These are phyloP conservation scores for Podaxis pistillaris DNA, from an alignment of 768 basidiomycete genomes.

Conservation along the genomic window DNA sequence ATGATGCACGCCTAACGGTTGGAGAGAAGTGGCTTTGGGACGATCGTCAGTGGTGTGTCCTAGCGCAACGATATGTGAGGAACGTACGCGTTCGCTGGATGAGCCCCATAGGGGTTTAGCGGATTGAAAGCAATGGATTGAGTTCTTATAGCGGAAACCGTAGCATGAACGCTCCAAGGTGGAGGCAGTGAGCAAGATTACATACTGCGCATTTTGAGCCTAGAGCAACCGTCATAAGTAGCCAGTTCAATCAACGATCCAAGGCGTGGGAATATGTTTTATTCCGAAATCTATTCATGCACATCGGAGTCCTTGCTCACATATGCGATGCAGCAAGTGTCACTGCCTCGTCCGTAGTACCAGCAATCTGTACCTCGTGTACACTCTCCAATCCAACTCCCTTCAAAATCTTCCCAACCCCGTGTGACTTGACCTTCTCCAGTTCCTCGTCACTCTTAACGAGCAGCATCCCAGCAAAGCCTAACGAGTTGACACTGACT, in stretches of 20 bases:
- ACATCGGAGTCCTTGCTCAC: not conserved
- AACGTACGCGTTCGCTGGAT: slow-evolving; percentile 3
- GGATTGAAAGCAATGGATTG: not conserved
- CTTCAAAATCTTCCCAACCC: slow-evolving; percentile 59
- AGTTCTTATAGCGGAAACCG: not conserved
- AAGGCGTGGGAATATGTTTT: slow-evolving; percentile 2
- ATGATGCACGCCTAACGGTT: slow-evolving; percentile 15
- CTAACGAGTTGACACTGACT: slow-evolving; percentile 81
- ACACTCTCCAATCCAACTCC: slow-evolving; percentile 66
- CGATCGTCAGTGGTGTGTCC: not conserved
- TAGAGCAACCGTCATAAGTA: not conserved
- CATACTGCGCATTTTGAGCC: not conserved
- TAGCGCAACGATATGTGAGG: not conserved
- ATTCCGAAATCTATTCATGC: not conserved
- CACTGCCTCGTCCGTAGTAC: slow-evolving; percentile 28
- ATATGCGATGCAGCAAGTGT: slow-evolving; percentile 3
- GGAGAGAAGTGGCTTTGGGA: slow-evolving; percentile 8
- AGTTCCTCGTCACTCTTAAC: slow-evolving; percentile 82
- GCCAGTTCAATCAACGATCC: not conserved
- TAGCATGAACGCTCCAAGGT: not conserved
- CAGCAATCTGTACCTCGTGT: slow-evolving; percentile 62
- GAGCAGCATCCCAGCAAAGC: slow-evolving; percentile 86
- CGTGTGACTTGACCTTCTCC: slow-evolving; percentile 62
- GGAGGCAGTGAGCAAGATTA: too few relatives aligned
- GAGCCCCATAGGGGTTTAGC: not conserved